Conservation (phyloP, 1,284 basidiomycete species). For the Cryptococcus sp. region DNA sequence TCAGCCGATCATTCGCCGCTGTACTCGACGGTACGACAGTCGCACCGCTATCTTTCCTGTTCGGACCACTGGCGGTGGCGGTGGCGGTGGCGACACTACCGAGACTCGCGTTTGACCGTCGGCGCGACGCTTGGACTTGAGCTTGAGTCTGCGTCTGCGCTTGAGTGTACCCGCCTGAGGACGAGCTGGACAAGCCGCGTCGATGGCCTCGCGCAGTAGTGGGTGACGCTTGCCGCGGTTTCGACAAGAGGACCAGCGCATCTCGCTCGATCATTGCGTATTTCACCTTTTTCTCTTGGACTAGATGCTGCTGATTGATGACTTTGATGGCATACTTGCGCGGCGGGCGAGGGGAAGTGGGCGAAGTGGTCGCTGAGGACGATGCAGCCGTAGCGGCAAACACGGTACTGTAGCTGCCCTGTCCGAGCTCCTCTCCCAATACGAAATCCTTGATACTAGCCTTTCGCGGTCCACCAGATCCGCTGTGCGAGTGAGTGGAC, state of each 20-base stretch:
- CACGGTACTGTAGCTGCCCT: slow-evolving; percentile 54
- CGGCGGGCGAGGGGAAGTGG: slow-evolving; percentile 28
- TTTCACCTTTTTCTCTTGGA: slow-evolving; percentile 58
- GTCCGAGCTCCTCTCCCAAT: slow-evolving; percentile 52
- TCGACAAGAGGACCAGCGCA: slow-evolving; percentile 55
- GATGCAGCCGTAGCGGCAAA: slow-evolving; percentile 25
- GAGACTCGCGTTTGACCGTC: slow-evolving; percentile 17
- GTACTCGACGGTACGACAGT: neutral
- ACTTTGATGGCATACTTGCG: slow-evolving; percentile 57
- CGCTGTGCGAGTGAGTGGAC: slow-evolving; percentile 26
- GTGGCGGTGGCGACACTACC: slow-evolving; percentile 2
- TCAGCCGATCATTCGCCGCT: slow-evolving; percentile 22
- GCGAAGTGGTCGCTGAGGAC: slow-evolving; percentile 18
- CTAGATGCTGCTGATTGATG: slow-evolving; percentile 57
- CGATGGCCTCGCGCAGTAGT: slow-evolving; percentile 42
- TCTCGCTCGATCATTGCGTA: slow-evolving; percentile 60
- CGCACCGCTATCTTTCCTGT: slow-evolving; percentile 14
- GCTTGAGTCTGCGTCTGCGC: slow-evolving; percentile 5
- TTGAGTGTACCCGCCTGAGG: slow-evolving; percentile 19
- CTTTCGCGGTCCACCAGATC: slow-evolving; percentile 20
- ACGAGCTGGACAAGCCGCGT: slow-evolving; percentile 39
- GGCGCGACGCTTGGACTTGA: slow-evolving; percentile 3
- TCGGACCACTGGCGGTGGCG: neutral
- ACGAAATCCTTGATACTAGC: slow-evolving; percentile 44
- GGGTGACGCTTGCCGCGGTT: slow-evolving; percentile 42